Percentiles rank a stretch among this genome's conserved stretches.
phyloP scores from a whole-genome alignment of 257 asterid species.

The Salvia hispanica region DNA sequence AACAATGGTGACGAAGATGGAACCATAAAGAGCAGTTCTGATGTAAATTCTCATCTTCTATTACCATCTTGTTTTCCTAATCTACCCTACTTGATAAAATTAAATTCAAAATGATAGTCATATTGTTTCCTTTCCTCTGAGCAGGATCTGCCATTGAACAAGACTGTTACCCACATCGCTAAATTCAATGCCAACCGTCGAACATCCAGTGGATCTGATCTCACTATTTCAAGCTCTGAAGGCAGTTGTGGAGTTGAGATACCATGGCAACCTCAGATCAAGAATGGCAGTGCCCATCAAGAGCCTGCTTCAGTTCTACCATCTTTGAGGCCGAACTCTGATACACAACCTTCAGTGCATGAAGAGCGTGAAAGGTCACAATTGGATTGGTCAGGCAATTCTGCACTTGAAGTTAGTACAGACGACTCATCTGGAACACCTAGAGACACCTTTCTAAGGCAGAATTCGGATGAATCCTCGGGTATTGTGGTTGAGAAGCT shows the following conservation, averaged over 20 bases:
- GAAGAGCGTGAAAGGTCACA: constrained; percentile 48
- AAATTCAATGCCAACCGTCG: constrained; percentile 50
- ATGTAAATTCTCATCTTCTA: constrained; percentile 50
- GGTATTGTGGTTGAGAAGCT: constrained; percentile 64
- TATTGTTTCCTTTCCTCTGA: constrained; percentile 21
- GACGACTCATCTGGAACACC: constrained; percentile 80
- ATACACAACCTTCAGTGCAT: constrained; percentile 32
- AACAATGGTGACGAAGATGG: constrained; percentile 53
- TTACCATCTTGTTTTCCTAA: neutral
- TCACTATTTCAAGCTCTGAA: constrained; percentile 78
- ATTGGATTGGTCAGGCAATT: constrained; percentile 69
- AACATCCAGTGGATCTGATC: constrained; percentile 83
- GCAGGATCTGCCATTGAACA: constrained; percentile 51
- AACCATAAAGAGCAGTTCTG: constrained; percentile 42
- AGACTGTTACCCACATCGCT: constrained; percentile 34
- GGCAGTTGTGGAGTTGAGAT: constrained; percentile 73
- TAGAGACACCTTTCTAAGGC: constrained; percentile 47
- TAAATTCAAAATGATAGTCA: neutral
- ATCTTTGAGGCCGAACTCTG: constrained; percentile 37
- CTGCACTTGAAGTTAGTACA: constrained; percentile 62
- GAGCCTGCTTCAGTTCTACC: constrained; percentile 37
- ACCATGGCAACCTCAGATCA: constrained; percentile 57
- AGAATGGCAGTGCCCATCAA: constrained; percentile 37
- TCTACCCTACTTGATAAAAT: constrained; percentile 1
- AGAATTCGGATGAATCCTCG: constrained; percentile 46